Evolutionary conservation across 331 rosid genomes (phyloP), one percentile per base, ranked within the genome.

Genomic region (Quercus phellos): DNA sequence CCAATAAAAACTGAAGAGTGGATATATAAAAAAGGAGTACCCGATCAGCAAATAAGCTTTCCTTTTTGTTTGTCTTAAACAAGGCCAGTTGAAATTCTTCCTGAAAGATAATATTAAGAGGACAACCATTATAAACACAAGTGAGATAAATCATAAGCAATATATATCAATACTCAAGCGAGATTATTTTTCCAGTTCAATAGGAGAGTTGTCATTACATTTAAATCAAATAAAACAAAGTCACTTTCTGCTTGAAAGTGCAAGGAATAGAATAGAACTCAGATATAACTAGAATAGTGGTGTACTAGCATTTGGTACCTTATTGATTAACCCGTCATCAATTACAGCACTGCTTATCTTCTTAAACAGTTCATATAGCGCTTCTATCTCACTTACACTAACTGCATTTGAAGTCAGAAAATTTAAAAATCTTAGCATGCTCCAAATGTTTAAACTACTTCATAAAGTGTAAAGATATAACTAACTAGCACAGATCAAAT

Each of bases 361-460:
- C 86, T 88, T 88, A 83, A 88, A 88, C 79, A 88, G 50, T 81
- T 88, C 91, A 79, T 88, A 88, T 27, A 88, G 84, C 1, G 91
- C 91, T 81, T 88, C 91, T 68, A 88, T 85, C 84, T 88, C 91
- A 83, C 91, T 88, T 75, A 88, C 91, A 78, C 91, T 88, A 85
- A 88, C 91, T 88, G 89, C 85, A 78, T 69, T 29, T 22, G 32
- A 34, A 78, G 73, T 35, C 64, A 63, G 43, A 75, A 24, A 72
- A 17, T 30, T 16, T 27, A 32, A 67, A 30, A 42, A 73, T 32
- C 17, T 9, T 27, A 5, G 46, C 60, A 55, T 38, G 60, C 68
- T 8, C 14, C 19, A 63, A 2, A 66, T 7, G 21, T 26, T 43
- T 74, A 27, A 4, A 21, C n/a, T 51, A 6, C 4, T 54, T 6